These are phyloP conservation scores for Gliomastix tumulicola DNA, from an alignment of 2,329 filamentous ascomycete genomes.

Conservation along the genomic window DNA sequence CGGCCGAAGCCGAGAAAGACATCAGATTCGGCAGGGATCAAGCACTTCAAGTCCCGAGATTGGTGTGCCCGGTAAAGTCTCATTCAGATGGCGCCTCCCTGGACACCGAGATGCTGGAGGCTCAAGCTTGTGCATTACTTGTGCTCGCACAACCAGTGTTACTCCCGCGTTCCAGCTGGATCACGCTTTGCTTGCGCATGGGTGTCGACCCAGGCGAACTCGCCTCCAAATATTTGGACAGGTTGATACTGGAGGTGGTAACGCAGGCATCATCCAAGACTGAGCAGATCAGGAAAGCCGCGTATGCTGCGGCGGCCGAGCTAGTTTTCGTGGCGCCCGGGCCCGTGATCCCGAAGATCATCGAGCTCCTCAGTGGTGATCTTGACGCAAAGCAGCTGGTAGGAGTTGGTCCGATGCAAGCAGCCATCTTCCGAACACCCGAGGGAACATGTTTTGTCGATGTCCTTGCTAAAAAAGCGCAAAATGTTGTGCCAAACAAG, in stretches of 20 bases:
- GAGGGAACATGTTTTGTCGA: constrained; percentile 87
- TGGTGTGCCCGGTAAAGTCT: constrained; percentile 50
- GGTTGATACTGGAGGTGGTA: constrained; percentile 62
- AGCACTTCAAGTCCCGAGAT: constrained; percentile 53
- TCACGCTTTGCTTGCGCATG: constrained; percentile 74
- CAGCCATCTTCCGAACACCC: constrained; percentile 85
- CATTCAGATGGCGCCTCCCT: constrained; percentile 25
- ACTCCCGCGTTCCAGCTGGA: constrained; percentile 77
- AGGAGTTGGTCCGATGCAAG: constrained; percentile 76
- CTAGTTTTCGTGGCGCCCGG: constrained; percentile 91
- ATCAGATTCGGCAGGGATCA: constrained; percentile 59
- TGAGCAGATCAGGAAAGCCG: constrained; percentile 53
- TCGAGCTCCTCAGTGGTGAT: constrained; percentile 67
- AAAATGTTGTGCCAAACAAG: constrained; percentile 67
- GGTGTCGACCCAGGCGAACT: constrained; percentile 78
- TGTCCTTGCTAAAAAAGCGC: constrained; percentile 77
- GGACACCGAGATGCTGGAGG: constrained; percentile 42
- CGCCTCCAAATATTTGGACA: constrained; percentile 54
- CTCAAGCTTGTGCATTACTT: constrained; percentile 69
- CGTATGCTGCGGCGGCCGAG: constrained; percentile 81
- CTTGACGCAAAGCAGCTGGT: constrained; percentile 63
- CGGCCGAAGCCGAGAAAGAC: constrained; percentile 65
- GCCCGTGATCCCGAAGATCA: constrained; percentile 66
- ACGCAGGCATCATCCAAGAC: constrained; percentile 37
- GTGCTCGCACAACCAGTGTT: constrained; percentile 74